Evolutionary conservation across 129 eudicot genomes (phyloP).

Genomic region (Escallonia rubra): DNA sequence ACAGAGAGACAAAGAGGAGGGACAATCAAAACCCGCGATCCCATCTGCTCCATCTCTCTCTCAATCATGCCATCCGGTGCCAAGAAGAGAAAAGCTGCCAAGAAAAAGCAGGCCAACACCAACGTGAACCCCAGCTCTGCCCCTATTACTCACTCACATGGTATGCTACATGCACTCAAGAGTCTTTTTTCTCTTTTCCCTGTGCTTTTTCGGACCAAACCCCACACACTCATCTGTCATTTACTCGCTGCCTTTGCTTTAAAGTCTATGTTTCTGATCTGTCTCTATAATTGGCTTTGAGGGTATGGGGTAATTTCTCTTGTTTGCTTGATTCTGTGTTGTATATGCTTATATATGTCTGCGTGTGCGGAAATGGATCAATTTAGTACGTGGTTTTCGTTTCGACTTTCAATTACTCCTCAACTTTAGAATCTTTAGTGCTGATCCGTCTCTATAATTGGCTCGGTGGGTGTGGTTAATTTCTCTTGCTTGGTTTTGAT

Average conservation of each 20-base stretch:
- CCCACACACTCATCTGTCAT: conserved; percentile 16
- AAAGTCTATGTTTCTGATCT: conserved; percentile 9
- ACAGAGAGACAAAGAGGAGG: conserved; percentile 19
- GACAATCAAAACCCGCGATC: conserved; percentile 3
- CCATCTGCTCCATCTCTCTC: conserved; percentile 12
- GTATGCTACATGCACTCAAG: conserved; percentile 12
- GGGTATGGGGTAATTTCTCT: conserved; percentile 25
- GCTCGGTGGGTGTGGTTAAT: conserved; percentile 11
- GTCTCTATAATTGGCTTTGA: conserved; percentile 9
- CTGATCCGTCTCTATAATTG: conserved; percentile 12
- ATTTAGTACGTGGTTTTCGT: background rate
- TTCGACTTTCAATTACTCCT: too few species aligned
- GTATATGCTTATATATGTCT: background rate
- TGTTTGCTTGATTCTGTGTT: background rate
- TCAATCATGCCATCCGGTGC: conserved; percentile 92
- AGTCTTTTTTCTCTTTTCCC: background rate
- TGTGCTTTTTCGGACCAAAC: conserved; percentile 2
- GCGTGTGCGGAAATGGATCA: background rate
- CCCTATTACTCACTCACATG: conserved; percentile 27
- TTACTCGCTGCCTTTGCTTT: conserved; percentile 9
- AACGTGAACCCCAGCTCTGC: conserved; percentile 17
- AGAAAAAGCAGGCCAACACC: conserved; percentile 59
- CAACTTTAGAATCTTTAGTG: conserved; percentile 4
- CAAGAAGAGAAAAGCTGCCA: conserved; percentile 94
- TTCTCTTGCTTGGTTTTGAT: background rate